phyloP scores from a whole-genome alignment of 768 basidiomycete species.

The Kwoniella bestiolae region DNA sequence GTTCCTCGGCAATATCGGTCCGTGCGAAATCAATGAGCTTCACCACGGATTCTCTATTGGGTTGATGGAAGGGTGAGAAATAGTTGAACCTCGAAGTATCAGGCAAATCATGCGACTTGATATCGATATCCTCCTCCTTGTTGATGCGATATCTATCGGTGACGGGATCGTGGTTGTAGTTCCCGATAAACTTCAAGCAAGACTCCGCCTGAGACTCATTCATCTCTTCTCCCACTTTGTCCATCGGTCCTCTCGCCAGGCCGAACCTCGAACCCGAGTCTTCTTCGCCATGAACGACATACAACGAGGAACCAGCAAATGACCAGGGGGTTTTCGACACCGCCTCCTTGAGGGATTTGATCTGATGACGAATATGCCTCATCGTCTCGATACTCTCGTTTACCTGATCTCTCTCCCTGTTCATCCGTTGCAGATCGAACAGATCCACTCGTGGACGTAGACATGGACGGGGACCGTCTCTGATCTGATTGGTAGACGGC shows the following conservation, averaged over 20 bases:
- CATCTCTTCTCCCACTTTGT: not conserved
- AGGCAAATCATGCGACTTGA: not conserved
- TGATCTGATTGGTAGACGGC: too few relatives aligned
- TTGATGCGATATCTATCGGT: too few relatives aligned
- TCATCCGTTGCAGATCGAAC: not conserved
- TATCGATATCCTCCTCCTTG: not conserved
- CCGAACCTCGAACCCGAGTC: too few relatives aligned
- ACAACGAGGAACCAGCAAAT: constrained; percentile 6
- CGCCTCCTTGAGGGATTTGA: not conserved
- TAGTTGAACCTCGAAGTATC: not conserved
- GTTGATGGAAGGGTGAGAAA: not conserved
- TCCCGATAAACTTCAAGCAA: not conserved
- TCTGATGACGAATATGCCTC: not conserved
- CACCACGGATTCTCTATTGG: not conserved
- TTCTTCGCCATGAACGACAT: constrained; percentile 1
- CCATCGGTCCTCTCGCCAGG: too few relatives aligned
- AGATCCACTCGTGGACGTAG: too few relatives aligned
- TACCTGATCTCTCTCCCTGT: not conserved
- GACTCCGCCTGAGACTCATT: not conserved
- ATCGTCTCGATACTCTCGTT: not conserved
- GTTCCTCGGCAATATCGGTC: not conserved
- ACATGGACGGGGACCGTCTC: not conserved
- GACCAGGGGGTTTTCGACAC: not conserved
- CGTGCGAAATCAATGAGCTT: constrained; percentile 8
- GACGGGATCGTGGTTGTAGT: not conserved